phyloP scores from a whole-genome alignment of 2,329 filamentous ascomycete genomes.

The Fusarium brevicatenulatum region DNA sequence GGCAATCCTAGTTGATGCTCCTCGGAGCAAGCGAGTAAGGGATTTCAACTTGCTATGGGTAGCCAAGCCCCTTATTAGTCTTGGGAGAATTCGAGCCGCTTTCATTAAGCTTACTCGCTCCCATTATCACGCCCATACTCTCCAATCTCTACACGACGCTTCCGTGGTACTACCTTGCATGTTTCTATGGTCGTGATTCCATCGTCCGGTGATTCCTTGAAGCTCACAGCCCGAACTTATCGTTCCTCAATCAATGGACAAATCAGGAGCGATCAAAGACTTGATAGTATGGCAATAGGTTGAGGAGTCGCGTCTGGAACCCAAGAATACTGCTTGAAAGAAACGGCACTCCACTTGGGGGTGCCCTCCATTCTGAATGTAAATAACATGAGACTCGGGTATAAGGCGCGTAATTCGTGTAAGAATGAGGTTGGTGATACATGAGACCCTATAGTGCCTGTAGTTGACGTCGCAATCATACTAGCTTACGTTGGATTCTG shows the following conservation, averaged over 20 bases:
- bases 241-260: neutral
- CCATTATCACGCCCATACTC: fast-evolving
- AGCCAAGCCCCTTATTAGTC: fast-evolving
- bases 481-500: neutral
- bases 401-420: too few relatives aligned
- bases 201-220: fast-evolving
- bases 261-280: too few relatives aligned
- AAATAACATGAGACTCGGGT: fast-evolving
- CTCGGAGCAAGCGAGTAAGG: neutral
- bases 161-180: fast-evolving
- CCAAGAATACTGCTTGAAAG: fast-evolving
- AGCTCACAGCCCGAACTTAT: neutral
- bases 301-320: too few relatives aligned
- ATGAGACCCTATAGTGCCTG: too few relatives aligned
- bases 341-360: fast-evolving
- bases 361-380: fast-evolving
- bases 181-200: neutral
- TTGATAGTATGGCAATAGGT: neutral
- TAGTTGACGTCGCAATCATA: fast-evolving
- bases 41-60: neutral
- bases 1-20: neutral
- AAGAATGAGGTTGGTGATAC: too few relatives aligned
- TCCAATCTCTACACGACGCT: neutral
- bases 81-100: too few relatives aligned
- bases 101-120: fast-evolving